phyloP scores from a whole-genome alignment of 345 rosid species.

The Zanthoxylum bungeanum region DNA sequence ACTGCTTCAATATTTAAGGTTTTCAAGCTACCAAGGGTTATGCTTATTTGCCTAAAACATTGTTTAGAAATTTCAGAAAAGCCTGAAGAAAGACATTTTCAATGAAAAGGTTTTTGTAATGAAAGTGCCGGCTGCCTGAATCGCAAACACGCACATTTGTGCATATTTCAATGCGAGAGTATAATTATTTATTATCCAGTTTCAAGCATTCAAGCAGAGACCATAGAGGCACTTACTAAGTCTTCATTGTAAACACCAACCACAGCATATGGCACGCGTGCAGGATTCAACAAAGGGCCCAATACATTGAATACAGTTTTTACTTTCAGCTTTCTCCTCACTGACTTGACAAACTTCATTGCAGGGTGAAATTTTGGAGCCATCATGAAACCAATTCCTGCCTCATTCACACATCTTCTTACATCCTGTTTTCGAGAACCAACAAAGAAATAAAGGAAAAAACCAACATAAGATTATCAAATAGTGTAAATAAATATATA shows the following conservation, averaged over 20 bases:
- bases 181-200: no score
- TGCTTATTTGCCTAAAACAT: not conserved
- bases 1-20: not conserved
- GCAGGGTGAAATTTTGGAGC: conserved; percentile 84
- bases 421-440: conserved; percentile 44
- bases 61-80: not conserved
- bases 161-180: no score
- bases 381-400: conserved; percentile 94
- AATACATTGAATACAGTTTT: conserved; percentile 83
- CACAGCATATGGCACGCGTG: conserved; percentile 74
- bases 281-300: conserved; percentile 97
- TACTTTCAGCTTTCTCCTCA: conserved; percentile 75
- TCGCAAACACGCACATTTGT: no score
- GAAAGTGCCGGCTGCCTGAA: not conserved
- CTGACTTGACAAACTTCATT: conserved; percentile 84
- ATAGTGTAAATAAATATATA: not conserved
- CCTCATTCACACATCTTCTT: conserved; percentile 73
- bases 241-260: conserved; percentile 86
- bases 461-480: not conserved
- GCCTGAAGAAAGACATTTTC: not conserved
- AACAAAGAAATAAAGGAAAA: not conserved
- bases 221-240: conserved; percentile 40
- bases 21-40: not conserved
- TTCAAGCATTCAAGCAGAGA: no score
- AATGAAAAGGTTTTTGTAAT: not conserved